Evolutionary conservation across 192 early-diverging fungal species (phyloP).

Genomic region (Allomyces macrogynus): DNA sequence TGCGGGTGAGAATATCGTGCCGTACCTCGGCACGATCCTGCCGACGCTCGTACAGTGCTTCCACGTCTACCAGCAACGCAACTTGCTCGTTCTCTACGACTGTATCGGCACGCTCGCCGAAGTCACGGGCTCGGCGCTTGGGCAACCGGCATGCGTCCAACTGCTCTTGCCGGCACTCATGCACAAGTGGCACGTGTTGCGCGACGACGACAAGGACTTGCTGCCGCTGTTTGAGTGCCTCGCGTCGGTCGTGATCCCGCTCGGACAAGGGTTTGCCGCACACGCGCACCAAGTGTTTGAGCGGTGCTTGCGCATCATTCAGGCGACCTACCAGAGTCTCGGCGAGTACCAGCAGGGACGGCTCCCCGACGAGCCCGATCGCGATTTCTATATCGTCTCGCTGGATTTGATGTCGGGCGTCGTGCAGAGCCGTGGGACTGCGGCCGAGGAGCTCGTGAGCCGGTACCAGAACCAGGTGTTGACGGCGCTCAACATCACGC

Average conservation of each 20-base stretch:
- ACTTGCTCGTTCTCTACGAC: slow-evolving; percentile 88
- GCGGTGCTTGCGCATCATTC: slow-evolving; percentile 72
- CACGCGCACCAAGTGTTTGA: slow-evolving; percentile 70
- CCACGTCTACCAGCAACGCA: slow-evolving; percentile 82
- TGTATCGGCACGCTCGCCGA: slow-evolving; percentile 95
- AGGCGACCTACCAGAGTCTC: slow-evolving; percentile 32
- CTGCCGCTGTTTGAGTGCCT: slow-evolving; percentile 64
- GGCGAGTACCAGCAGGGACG: slow-evolving; percentile 26
- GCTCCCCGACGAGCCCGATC: slow-evolving; percentile 43
- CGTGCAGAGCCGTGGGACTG: slow-evolving; percentile 65
- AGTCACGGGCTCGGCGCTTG: slow-evolving; percentile 61
- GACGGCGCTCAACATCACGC: slow-evolving; percentile 3
- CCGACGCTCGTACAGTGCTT: slow-evolving; percentile 67
- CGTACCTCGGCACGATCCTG: slow-evolving; percentile 77
- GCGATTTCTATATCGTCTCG: slow-evolving; percentile 90
- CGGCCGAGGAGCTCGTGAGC: slow-evolving; percentile 55
- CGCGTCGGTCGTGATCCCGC: not conserved
- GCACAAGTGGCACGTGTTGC: slow-evolving; percentile 59
- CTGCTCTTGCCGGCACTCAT: slow-evolving; percentile 72
- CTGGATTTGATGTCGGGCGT: slow-evolving; percentile 88
- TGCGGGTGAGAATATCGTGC: slow-evolving; percentile 54
- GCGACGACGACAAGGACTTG: slow-evolving; percentile 74
- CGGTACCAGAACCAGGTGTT: slow-evolving; percentile 8
- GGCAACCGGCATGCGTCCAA: slow-evolving; percentile 57
- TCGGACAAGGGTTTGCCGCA: slow-evolving; percentile 59